Evolutionary conservation across 495 filamentous ascomycete species (phyloP).

Genomic region (Aspergillus nidulans): DNA sequence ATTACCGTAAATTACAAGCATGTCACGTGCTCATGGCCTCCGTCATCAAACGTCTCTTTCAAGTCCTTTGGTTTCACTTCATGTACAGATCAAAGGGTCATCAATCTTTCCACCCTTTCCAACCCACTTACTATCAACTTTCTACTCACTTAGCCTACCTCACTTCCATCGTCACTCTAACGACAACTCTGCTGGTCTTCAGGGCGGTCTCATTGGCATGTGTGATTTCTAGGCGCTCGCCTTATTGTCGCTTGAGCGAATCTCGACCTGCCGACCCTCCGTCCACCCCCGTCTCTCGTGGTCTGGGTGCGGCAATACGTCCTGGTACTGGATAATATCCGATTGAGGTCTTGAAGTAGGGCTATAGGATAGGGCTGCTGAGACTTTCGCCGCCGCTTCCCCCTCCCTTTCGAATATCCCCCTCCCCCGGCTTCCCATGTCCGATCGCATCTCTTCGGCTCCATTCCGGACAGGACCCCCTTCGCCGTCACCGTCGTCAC

Average conservation of each 20-base stretch:
- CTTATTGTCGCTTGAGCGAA: constrained; percentile 39
- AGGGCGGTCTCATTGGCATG: constrained; percentile 32
- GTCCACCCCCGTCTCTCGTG: constrained; percentile 1
- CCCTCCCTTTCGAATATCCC: constrained; percentile 8
- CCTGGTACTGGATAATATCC: constrained; percentile 13
- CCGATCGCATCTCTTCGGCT: constrained; percentile 36
- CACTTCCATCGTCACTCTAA: constrained; percentile 1
- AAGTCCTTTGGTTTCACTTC: constrained; percentile 18
- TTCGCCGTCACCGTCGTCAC: constrained; percentile 45
- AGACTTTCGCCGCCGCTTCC: constrained; percentile 13
- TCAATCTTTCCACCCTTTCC: constrained; percentile 26
- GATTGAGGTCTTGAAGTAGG: constrained; percentile 22
- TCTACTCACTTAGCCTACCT: constrained; percentile 3
- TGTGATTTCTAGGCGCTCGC: constrained; percentile 35
- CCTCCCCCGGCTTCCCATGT: constrained; percentile 34
- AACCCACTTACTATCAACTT: constrained; percentile 23
- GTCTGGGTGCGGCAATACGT: constrained; percentile 12
- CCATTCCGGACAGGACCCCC: constrained; percentile 38
- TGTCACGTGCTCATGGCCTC: constrained; percentile 34
- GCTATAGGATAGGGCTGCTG: constrained; percentile 8
- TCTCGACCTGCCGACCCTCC: constrained; percentile 26
- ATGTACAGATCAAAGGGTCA: constrained; percentile 26
- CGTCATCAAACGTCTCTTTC: constrained; percentile 34
- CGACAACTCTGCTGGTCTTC: constrained; percentile 13
- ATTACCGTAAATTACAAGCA: constrained; percentile 13